Base-by-base conservation (phyloP, 2,329 filamentous ascomycete genomes). In the Fusarium citri region DNA sequence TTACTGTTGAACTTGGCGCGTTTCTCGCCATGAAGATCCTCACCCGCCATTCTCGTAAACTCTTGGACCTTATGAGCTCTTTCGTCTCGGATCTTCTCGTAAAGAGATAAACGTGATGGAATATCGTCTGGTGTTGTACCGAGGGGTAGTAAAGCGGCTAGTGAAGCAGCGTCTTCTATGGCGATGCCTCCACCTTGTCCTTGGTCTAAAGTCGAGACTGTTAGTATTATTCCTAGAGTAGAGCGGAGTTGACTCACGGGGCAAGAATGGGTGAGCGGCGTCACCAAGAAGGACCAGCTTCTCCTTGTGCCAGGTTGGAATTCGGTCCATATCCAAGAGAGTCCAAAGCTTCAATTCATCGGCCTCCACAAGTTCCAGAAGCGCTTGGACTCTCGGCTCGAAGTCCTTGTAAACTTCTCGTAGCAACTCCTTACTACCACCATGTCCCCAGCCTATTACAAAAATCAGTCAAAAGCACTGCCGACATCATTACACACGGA, bases 221-320 rank as follows among this genome's bases (percentile, higher is more conserved):
- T 65, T 10, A 64, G 53, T 0, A 6, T 11, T 2, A 10, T 16
- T 12, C 0, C 10, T 0, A 15, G 1, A 15, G 2, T 2, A 0
- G 2, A 0, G 0, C 1, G 0, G 0, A 3, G 1, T 26, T 0
- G 0, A 53, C 69, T 41, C 16, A 72, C 69, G 72, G 7, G 89
- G 90, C 1, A 89, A 79, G 72, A 92, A 91, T 0, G 90, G 89
- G 74, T 93, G 90, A 0, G 89, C 90, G 0, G 90, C 89, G 74
- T 92, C 90, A 0, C 91, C 90, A 1, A 92, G 76, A 0, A 92
- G 76, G 2, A 84, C 88, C 20, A 91, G 74, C 8, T 81, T 83
- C 1, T 78, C 85, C 4, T 85, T 83, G 0, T 82, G 80, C 86
- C 88, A 92, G 0, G 78, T 82, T 0, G 85, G 83, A 18, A 92